Evolutionary conservation across 2,329 filamentous ascomycete genomes (phyloP).

Genomic region (Mycocentrospora acerina): DNA sequence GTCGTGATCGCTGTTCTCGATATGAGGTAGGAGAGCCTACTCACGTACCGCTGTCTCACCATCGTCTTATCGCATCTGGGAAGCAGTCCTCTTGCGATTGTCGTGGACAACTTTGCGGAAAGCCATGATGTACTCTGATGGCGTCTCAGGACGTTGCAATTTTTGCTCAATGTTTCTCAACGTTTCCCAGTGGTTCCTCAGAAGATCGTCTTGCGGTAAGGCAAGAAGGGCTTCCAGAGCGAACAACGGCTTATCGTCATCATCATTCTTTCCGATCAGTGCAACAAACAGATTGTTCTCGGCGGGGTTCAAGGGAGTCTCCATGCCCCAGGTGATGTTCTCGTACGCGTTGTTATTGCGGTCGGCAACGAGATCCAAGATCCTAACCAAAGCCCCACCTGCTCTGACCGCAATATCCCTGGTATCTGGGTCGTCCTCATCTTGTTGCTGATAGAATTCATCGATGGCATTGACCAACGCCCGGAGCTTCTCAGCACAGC

Average conservation of each 20-base stretch:
- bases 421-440: conserved; percentile 19
- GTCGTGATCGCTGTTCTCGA: too few relatives aligned
- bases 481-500: conserved; percentile 33
- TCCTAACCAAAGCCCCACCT: conserved; percentile 32
- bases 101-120: conserved; percentile 33
- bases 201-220: conserved; percentile 33
- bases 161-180: conserved; percentile 29
- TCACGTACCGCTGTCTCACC: conserved; percentile 33
- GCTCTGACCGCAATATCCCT: conserved; percentile 25
- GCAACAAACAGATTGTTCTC: conserved; percentile 37
- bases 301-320: conserved; percentile 23
- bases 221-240: conserved; percentile 30
- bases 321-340: conserved; percentile 30
- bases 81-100: conserved; percentile 36
- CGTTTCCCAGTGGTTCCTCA: conserved; percentile 32
- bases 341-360: conserved; percentile 38
- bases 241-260: conserved; percentile 20
- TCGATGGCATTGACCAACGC: conserved; percentile 29
- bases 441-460: conserved; percentile 29
- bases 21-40: not conserved
- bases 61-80: conserved; percentile 29
- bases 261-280: conserved; percentile 26
- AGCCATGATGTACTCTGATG: conserved; percentile 22
- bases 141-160: conserved; percentile 25
- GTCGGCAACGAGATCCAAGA: conserved; percentile 35